Evolutionary conservation across 129 eudicot species (phyloP).

Genomic region (Lonicera japonica): DNA sequence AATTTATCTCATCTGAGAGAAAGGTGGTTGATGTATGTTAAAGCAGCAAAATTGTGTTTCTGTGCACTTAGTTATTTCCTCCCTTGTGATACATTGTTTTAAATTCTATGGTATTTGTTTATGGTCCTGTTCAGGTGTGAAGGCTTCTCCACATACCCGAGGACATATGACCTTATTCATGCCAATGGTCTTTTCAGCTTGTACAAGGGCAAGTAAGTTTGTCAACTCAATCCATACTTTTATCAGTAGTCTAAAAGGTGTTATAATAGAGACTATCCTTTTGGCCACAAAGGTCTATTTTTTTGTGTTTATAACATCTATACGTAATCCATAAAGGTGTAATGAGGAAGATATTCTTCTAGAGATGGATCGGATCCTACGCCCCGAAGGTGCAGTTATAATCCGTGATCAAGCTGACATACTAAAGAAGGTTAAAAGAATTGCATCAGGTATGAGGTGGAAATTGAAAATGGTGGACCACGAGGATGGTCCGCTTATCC

Average conservation of each 20-base stretch:
- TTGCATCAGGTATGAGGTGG: constrained; percentile 69
- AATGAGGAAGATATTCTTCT: constrained; percentile 56
- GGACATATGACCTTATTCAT: constrained; percentile 63
- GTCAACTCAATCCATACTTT: too few species aligned
- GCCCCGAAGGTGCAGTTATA: constrained; percentile 81
- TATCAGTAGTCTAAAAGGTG: too few species aligned
- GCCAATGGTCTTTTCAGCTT: constrained; percentile 59
- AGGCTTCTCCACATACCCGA: constrained; percentile 73
- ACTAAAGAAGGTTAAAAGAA: constrained; percentile 44
- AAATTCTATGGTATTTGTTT: too few species aligned
- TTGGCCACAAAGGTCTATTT: neutral
- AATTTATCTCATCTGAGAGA: neutral
- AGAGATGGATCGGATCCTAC: constrained; percentile 76
- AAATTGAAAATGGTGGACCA: constrained; percentile 50
- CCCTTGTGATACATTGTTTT: neutral
- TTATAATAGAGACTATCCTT: too few species aligned
- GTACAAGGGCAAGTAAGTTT: constrained; percentile 58
- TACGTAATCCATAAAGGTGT: constrained; percentile 37
- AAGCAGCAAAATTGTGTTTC: neutral
- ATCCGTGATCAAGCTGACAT: constrained; percentile 50
- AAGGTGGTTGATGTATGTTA: too few species aligned
- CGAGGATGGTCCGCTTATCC: constrained; percentile 57
- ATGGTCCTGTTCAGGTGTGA: constrained; percentile 44
- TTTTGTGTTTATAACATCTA: neutral
- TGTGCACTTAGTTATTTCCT: neutral